phyloP scores from a whole-genome alignment of 352 stramenopile genomes.

The Phytophthora vignae region DNA sequence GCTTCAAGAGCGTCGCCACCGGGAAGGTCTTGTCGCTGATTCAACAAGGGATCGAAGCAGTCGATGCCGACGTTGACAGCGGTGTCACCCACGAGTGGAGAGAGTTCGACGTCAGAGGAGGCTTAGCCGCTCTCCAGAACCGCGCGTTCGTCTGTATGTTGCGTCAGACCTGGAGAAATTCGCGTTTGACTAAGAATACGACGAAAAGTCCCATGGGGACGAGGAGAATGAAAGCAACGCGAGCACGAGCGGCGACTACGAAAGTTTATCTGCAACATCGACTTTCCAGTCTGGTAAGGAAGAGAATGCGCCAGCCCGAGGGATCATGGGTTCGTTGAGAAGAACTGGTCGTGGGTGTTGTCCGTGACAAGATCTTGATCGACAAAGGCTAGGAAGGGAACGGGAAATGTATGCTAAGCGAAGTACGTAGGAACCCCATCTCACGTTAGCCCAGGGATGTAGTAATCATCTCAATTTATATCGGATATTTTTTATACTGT shows the following conservation, averaged over 20 bases:
- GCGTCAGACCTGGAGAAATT: background rate
- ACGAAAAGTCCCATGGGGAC: background rate
- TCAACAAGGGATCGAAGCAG: background rate
- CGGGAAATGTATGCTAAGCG: no score
- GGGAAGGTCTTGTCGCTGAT: background rate
- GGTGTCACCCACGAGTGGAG: background rate
- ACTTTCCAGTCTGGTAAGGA: background rate
- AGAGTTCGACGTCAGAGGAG: background rate
- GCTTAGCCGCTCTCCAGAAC: background rate
- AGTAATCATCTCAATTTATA: no score
- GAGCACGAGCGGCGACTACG: background rate
- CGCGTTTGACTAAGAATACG: background rate
- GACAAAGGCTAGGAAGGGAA: background rate
- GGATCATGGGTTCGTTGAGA: background rate
- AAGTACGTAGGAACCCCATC: no score
- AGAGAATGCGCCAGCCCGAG: background rate
- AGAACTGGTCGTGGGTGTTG: background rate
- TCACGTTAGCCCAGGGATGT: no score
- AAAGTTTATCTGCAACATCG: background rate
- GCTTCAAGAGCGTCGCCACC: background rate
- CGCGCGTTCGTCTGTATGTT: background rate
- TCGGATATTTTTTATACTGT: no score
- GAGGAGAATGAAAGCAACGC: background rate
- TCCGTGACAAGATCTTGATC: background rate
- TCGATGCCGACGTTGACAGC: background rate